Percentiles rank a stretch among this genome's conserved stretches.
Conservation (phyloP, 805 yeast genomes). For the Myxozyma monticola region DNA sequence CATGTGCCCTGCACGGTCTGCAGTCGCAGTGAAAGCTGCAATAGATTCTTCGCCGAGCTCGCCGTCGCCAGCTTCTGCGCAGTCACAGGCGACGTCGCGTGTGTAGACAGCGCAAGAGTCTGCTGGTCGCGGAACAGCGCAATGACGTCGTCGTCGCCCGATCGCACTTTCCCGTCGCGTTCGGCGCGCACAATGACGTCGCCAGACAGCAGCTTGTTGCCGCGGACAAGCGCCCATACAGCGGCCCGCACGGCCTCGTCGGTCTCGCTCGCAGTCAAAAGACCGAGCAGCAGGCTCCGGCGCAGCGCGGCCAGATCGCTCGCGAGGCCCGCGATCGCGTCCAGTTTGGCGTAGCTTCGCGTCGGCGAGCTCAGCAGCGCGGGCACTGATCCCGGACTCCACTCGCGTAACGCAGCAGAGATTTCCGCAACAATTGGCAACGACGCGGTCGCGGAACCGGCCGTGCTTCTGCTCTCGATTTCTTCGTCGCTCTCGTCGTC, state of each 20-base stretch:
- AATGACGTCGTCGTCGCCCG: constrained; percentile 48
- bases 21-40: constrained; percentile 75
- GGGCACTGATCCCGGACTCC: constrained; percentile 36
- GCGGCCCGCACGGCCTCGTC: constrained; percentile 35
- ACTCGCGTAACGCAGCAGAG: constrained; percentile 37
- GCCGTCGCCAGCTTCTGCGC: constrained; percentile 6
- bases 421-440: constrained; percentile 34
- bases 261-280: constrained; percentile 36
- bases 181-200: constrained; percentile 39
- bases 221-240: constrained; percentile 37
- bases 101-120: constrained; percentile 60
- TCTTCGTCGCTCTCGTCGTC: constrained; percentile 32
- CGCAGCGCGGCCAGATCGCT: constrained; percentile 35
- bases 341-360: constrained; percentile 34
- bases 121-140: constrained; percentile 66
- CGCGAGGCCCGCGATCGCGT: constrained; percentile 32
- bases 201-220: constrained; percentile 37
- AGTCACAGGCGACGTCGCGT: constrained; percentile 6
- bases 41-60: constrained; percentile 38
- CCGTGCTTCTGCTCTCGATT: constrained; percentile 9
- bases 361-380: constrained; percentile 30
- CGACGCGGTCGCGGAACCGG: neutral
- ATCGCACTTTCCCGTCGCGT: constrained; percentile 34
- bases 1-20: constrained; percentile 44
- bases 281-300: constrained; percentile 33